Evolutionary conservation across 2,329 filamentous ascomycete species (phyloP).

Genomic region (Diaporthe sp.): DNA sequence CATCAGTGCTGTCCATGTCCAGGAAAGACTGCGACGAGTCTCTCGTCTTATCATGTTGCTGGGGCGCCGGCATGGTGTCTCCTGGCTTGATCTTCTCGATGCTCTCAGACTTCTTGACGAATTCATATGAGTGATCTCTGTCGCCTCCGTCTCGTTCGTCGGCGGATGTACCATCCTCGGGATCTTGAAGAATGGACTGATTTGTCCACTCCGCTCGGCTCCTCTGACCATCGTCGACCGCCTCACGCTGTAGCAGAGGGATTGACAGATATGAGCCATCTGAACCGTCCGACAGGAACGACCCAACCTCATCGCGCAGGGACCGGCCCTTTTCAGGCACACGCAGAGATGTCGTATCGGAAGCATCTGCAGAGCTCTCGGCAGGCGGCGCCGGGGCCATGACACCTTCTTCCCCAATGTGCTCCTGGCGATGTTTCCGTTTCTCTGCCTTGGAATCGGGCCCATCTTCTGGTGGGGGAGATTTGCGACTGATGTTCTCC

Average conservation of each 20-base stretch:
- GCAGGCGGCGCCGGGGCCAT: slow-evolving; percentile 49
- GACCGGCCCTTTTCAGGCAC: slow-evolving; percentile 43
- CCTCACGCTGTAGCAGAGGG: slow-evolving; percentile 80
- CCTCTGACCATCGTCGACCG: slow-evolving; percentile 65
- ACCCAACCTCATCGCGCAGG: slow-evolving; percentile 56
- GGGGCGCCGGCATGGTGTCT: slow-evolving; percentile 42
- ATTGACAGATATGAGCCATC: slow-evolving; percentile 83
- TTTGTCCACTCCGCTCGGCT: slow-evolving; percentile 66
- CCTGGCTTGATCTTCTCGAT: slow-evolving; percentile 60
- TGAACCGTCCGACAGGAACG: slow-evolving; percentile 73
- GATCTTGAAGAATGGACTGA: slow-evolving; percentile 66
- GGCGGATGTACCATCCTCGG: slow-evolving; percentile 52
- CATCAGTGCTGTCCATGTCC: slow-evolving; percentile 63
- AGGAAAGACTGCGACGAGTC: slow-evolving; percentile 58
- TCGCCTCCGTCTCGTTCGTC: slow-evolving; percentile 46
- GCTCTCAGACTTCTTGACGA: slow-evolving; percentile 68
- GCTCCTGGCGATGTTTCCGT: slow-evolving; percentile 60
- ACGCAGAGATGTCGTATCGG: slow-evolving; percentile 44
- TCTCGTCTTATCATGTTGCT: slow-evolving; percentile 45
- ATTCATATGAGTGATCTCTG: slow-evolving; percentile 65
- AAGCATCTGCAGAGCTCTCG: slow-evolving; percentile 39
- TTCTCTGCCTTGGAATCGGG: slow-evolving; percentile 55
- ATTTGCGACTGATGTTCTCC: slow-evolving; percentile 18
- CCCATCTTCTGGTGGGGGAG: slow-evolving; percentile 35
- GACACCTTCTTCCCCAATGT: slow-evolving; percentile 59